phyloP scores from a whole-genome alignment of 192 early-diverging fungal genomes.

The Umbelopsis sp. region DNA sequence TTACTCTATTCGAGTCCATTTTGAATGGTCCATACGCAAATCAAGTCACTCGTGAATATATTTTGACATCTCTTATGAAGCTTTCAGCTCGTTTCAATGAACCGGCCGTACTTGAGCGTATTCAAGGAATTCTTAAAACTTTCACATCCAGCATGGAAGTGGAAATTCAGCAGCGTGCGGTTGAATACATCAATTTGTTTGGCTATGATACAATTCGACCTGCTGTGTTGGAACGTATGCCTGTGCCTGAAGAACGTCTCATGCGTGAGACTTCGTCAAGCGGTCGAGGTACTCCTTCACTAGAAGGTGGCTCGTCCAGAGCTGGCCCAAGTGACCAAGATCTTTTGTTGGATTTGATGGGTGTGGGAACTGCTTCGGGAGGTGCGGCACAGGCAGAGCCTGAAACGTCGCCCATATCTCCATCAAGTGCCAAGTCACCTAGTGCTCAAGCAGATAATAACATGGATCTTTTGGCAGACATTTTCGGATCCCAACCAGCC shows the following conservation, averaged over 20 bases:
- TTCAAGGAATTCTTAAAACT: constrained; percentile 62
- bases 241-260: constrained; percentile 69
- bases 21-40: constrained; percentile 83
- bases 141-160: constrained; percentile 78
- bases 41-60: constrained; percentile 76
- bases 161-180: constrained; percentile 94
- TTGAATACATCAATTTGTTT: constrained; percentile 86
- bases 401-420: constrained; percentile 31
- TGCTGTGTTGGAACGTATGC: constrained; percentile 93
- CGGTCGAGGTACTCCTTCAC: constrained; percentile 21
- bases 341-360: constrained; percentile 73
- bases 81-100: constrained; percentile 79
- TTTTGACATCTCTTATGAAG: constrained; percentile 88
- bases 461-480: constrained; percentile 69
- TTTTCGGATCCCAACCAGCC: constrained; percentile 62
- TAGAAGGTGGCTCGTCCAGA: constrained; percentile 15
- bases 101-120: constrained; percentile 42
- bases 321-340: constrained; percentile 56
- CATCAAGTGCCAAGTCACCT: constrained; percentile 33
- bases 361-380: constrained; percentile 56
- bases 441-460: constrained; percentile 33
- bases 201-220: constrained; percentile 72
- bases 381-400: constrained; percentile 29
- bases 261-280: constrained; percentile 30
- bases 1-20: constrained; percentile 74